These are phyloP conservation scores for Cymbopogon citratus DNA, from an alignment of 176 grass and related monocot species.

Conservation along the genomic window DNA sequence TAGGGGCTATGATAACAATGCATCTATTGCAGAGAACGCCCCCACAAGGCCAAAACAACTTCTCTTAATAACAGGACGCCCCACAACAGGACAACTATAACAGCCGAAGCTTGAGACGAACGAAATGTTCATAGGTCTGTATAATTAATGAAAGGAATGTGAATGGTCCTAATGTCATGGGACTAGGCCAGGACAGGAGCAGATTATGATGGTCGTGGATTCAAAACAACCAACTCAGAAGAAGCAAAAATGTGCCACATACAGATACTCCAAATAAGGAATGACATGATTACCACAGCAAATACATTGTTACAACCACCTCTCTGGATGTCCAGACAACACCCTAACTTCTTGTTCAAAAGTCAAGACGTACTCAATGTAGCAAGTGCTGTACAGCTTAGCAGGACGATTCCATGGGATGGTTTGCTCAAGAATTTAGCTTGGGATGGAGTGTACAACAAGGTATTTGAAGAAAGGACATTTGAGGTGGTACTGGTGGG, in stretches of 20 bases:
- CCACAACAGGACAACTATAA: background rate
- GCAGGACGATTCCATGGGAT: background rate
- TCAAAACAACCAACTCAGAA: background rate
- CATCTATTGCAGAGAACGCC: constrained; percentile 18
- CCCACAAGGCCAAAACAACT: constrained; percentile 24
- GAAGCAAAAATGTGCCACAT: background rate
- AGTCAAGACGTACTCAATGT: background rate
- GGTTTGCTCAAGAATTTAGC: background rate
- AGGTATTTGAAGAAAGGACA: constrained; percentile 21
- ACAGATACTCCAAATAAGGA: background rate
- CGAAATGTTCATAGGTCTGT: background rate
- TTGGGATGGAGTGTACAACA: constrained; percentile 27
- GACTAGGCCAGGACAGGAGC: background rate
- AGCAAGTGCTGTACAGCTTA: background rate
- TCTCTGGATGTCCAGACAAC: background rate
- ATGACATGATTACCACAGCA: background rate
- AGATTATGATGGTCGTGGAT: constrained; percentile 2
- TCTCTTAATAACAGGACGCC: background rate
- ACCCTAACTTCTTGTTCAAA: constrained; percentile 10
- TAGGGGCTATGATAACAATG: background rate
- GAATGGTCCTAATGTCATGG: background rate
- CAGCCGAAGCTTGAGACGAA: background rate
- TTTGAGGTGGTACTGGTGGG: constrained; percentile 28
- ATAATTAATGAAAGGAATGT: constrained; percentile 20
- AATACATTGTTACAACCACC: background rate